Base-by-base conservation (phyloP, 75 land plant genomes). In the Cunninghamia lanceolata region DNA sequence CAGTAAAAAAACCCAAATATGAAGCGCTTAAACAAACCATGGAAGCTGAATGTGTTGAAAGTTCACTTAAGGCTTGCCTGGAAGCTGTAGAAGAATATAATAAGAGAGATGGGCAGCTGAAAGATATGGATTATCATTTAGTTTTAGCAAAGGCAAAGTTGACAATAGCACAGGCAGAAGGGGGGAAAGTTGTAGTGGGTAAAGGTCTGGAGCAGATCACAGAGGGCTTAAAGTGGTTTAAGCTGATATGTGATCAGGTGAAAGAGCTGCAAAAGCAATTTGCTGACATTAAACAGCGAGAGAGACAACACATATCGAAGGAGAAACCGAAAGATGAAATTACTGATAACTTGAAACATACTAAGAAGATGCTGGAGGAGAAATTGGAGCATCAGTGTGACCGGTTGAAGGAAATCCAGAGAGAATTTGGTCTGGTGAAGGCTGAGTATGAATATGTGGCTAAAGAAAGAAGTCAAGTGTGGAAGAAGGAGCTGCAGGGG, bases 401-500 rank as follows among this genome's bases (percentile, higher is more conserved):
- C 36, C 75, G 4, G 75, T 10, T 73, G 34, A 30, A 73, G 36
- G 36, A 73, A 73, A 32, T 73, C 15, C 75, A 73, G 15, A 73
- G 36, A 30, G 75, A 73, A 13, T 32, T 10, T 73, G 75, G 36
- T 73, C 34, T 32, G 34, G 36, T 73, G 75, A 73, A 73, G 75
- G 75, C 75, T 13, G 75, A 73, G 15, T 73, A 32, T 30, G 36
- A 73, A 73, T 34, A 2, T 13, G 36, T 73, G 38, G 75, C 36
- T 73, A 38, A 73, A 32, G 75, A 34, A 73, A 73, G 36, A 73
- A 73, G n/a, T 73, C 13, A 34, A 34, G 36, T 32, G 75, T 34
- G 68, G 68, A 63, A 63, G 68, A 63, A 73, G 75, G 75, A 73
- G 75, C 16, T 73, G 75, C 75, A 73, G 75, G 36, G 75, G 75